phyloP scores from a whole-genome alignment of 2,329 filamentous ascomycete genomes.

The Aaosphaeria pasadenensis region DNA sequence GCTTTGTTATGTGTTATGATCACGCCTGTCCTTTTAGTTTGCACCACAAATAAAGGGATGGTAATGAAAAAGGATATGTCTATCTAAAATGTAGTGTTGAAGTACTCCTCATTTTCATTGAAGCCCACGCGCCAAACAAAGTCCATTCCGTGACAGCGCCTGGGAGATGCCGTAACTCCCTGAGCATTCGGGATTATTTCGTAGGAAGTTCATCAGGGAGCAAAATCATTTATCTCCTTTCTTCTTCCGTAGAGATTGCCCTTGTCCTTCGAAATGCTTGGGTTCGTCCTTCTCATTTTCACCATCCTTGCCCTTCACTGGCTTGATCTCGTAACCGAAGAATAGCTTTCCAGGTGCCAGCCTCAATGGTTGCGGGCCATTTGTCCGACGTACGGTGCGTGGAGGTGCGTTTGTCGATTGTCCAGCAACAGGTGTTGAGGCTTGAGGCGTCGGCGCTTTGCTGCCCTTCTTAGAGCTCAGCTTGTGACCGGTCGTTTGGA shows the following conservation, averaged over 20 bases:
- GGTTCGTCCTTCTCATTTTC: conserved; percentile 58
- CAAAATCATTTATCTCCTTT: conserved; percentile 49
- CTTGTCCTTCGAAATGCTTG: conserved; percentile 74
- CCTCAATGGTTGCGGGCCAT: conserved; percentile 82
- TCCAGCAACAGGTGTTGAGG: conserved; percentile 61
- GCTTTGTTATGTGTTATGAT: too few relatives aligned
- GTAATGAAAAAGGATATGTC: too few relatives aligned
- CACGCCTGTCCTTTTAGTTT: too few relatives aligned
- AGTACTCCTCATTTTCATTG: too few relatives aligned
- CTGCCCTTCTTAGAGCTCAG: conserved; percentile 78
- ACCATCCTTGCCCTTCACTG: conserved; percentile 74
- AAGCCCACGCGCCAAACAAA: too few relatives aligned
- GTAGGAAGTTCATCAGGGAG: background rate
- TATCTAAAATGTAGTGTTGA: too few relatives aligned
- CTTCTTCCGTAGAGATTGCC: conserved; percentile 78
- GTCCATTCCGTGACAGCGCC: too few relatives aligned
- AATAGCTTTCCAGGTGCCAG: conserved; percentile 88
- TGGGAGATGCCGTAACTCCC: too few relatives aligned
- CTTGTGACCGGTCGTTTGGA: conserved; percentile 75
- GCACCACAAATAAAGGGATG: too few relatives aligned
- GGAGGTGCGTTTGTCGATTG: conserved; percentile 43
- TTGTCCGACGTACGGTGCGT: conserved; percentile 51
- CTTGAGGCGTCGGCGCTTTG: conserved; percentile 65
- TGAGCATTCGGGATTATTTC: too few relatives aligned
- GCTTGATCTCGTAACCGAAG: conserved; percentile 92